Conservation (phyloP, 2,329 filamentous ascomycete genomes). For the Penicillium sp. region DNA sequence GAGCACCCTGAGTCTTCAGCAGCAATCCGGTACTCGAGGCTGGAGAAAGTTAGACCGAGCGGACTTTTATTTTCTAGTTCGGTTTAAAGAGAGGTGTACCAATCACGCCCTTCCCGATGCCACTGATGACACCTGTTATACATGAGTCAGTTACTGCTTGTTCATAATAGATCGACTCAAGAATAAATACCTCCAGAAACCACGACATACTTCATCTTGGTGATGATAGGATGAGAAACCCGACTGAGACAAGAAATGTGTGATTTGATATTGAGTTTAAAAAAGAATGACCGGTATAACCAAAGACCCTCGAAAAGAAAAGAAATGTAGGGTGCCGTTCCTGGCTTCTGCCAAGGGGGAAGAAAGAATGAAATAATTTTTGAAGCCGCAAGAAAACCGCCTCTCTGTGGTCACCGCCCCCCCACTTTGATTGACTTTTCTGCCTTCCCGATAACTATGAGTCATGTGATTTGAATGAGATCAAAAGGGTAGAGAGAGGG, state of each 20-base stretch:
- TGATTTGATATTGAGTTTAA: slow-evolving; percentile 1
- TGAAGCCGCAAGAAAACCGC: slow-evolving; percentile 10
- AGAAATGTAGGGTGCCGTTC: slow-evolving; percentile 22
- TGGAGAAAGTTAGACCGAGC: slow-evolving; percentile 8
- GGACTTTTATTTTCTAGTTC: background rate
- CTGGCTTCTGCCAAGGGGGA: slow-evolving; percentile 21
- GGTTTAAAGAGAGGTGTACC: slow-evolving; percentile 28
- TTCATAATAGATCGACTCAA: background rate
- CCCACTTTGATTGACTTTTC: slow-evolving; percentile 16
- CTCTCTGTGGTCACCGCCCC: slow-evolving; percentile 13
- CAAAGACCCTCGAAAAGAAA: slow-evolving; percentile 8
- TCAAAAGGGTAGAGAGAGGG: background rate
- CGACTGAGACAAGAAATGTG: background rate
- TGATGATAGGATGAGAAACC: slow-evolving; percentile 5
- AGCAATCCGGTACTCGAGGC: slow-evolving; percentile 46
- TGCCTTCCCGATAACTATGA: slow-evolving; percentile 7
- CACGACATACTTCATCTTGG: slow-evolving; percentile 75
- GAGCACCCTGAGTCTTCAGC: slow-evolving; percentile 30
- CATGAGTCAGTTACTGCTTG: slow-evolving; percentile 2
- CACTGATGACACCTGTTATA: slow-evolving; percentile 46
- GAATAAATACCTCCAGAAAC: slow-evolving; percentile 66
- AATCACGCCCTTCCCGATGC: slow-evolving; percentile 63
- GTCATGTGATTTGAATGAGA: slow-evolving; percentile 4
- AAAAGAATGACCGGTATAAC: background rate
- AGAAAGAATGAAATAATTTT: slow-evolving; percentile 12